Evolutionary conservation across 352 stramenopile genomes (phyloP).

Genomic region (Globisporangium apiculatum): DNA sequence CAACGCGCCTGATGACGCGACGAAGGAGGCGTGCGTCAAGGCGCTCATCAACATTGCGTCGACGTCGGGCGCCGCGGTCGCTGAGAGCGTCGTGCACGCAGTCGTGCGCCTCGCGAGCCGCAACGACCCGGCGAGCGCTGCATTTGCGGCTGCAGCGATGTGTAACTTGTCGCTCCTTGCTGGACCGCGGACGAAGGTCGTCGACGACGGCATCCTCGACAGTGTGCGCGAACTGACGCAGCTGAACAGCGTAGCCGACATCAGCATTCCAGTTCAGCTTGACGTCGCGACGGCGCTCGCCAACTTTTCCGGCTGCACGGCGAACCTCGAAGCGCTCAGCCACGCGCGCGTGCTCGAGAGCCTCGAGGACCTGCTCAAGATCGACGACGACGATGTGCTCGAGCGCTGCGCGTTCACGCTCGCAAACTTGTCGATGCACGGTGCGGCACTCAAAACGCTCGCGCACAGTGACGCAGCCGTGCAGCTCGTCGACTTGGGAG

Average conservation of each 20-base stretch:
- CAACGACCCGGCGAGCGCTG: slow-evolving; percentile 45
- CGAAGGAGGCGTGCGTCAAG: slow-evolving; percentile 81
- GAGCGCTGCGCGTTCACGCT: slow-evolving; percentile 70
- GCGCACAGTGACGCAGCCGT: slow-evolving; percentile 55
- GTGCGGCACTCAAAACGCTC: slow-evolving; percentile 54
- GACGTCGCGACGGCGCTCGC: slow-evolving; percentile 67
- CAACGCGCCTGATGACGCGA: slow-evolving; percentile 70
- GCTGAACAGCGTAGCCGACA: slow-evolving; percentile 15
- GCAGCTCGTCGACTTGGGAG: slow-evolving; percentile 55
- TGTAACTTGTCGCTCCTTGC: slow-evolving; percentile 73
- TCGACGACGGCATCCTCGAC: slow-evolving; percentile 76
- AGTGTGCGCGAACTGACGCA: slow-evolving; percentile 64
- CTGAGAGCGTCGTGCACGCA: slow-evolving; percentile 70
- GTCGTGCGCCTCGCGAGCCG: slow-evolving; percentile 71
- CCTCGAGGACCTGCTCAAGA: slow-evolving; percentile 68
- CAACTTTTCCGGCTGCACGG: slow-evolving; percentile 68
- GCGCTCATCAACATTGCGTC: slow-evolving; percentile 82
- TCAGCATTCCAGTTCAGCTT: slow-evolving; percentile 25
- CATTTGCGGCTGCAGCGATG: slow-evolving; percentile 65
- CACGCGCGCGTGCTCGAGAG: slow-evolving; percentile 65
- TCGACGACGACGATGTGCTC: slow-evolving; percentile 51
- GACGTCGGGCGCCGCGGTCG: slow-evolving; percentile 43
- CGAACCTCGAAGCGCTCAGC: slow-evolving; percentile 62
- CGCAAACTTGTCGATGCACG: slow-evolving; percentile 68
- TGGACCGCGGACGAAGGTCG: slow-evolving; percentile 57